Evolutionary conservation across 495 filamentous ascomycete species (phyloP), one percentile per base, ranked within the genome.

Genomic region (Cercophora newfieldiana): DNA sequence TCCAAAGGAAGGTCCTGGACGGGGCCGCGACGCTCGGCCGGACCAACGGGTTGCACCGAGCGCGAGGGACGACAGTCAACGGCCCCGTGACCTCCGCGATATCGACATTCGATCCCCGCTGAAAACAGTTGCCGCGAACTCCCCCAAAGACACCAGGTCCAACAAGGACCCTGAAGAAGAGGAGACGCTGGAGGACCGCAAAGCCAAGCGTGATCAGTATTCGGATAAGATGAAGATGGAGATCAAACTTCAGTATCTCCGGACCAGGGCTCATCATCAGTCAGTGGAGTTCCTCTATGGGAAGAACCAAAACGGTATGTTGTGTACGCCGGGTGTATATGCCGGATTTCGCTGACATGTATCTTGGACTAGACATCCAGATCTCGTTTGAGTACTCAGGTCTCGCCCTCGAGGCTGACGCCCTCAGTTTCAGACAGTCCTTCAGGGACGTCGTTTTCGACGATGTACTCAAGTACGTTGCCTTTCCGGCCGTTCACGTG

Each of bases 311-410:
- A 29, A 56, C 6, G 53, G 53, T 28, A 26, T 7, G 53, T 56
- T 51, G 5, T 3, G 12, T 7, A 29, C 8, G 10, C 22, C 6
- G 25, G 5, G 7, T 6, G 25, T 18, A 6, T 56, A 4, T 18
- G 18, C 18, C 4, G 48, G 21, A 51, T 6, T 3, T 51, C 18
- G 48, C 48, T 51, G 21, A 14, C 19, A 7, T 6, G 5, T 56
- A 7, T 19, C 12, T 25, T 24, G 10, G 8, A 10, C 8, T 18
- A 56, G 53, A 56, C 18, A 56, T 56, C 25, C 53, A 56, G 22
- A 56, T 29, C 53, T 56, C 53, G 25, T 56, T 56, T 21, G 53
- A 56, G 53, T 56, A 56, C 25, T 16, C 16, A 26, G 53, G 53
- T 26, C 53, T 56, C 21, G 53, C 53, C 18, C 16, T 56, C 25